Conservation (phyloP, 306 rosid genomes). For the Lathyrus oleraceus region DNA sequence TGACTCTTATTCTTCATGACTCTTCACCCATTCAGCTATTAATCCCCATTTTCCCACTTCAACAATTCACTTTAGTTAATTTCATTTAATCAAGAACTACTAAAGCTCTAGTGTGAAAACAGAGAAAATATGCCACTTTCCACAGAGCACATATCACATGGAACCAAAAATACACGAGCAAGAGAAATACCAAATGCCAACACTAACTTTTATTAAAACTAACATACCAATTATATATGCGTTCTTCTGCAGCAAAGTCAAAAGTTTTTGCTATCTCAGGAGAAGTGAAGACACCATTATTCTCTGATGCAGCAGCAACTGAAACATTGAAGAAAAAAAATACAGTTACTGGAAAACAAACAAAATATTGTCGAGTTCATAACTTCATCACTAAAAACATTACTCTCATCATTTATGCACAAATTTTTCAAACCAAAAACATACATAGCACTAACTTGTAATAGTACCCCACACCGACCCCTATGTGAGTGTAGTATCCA, state of each 20-base stretch:
- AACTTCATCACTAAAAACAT: not conserved
- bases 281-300: conserved; percentile 73
- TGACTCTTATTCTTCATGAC: not conserved
- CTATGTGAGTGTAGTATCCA: not conserved
- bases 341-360: not conserved
- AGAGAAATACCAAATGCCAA: not conserved
- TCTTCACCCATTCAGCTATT: not conserved
- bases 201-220: conserved; percentile 4
- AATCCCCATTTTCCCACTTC: conserved; percentile 3
- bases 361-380: not conserved
- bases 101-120: not conserved
- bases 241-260: conserved; percentile 79
- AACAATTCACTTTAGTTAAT: conserved; percentile 1
- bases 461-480: not conserved
- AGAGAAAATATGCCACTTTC: not conserved
- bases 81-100: not conserved
- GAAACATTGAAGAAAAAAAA: conserved; percentile 37
- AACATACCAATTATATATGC: conserved; percentile 85
- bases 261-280: conserved; percentile 76
- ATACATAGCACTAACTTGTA: not conserved
- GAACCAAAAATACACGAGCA: not conserved
- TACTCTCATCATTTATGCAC: not conserved
- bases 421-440: not conserved
- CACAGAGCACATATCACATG: conserved; percentile 3
- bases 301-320: conserved; percentile 75